These are phyloP conservation scores for Blastobotrys muscicola DNA, from an alignment of 805 yeast species.

Conservation along the genomic window DNA sequence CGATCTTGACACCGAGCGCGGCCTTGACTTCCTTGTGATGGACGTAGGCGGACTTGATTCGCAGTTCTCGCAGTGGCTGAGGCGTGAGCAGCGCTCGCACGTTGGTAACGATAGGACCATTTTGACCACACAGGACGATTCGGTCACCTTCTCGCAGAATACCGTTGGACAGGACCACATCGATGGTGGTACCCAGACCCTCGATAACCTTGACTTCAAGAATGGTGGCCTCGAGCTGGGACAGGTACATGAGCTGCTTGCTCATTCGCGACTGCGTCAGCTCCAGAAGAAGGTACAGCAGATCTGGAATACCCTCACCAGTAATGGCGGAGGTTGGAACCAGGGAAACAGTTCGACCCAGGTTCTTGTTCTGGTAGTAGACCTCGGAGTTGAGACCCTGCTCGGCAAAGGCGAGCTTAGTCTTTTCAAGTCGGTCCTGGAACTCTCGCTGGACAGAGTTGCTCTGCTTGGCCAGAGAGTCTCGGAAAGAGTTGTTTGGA, in stretches of 20 bases:
- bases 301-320: conserved; percentile 99
- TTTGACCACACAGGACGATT: conserved; percentile 92
- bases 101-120: conserved; percentile 95
- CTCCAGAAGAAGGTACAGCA: conserved; percentile 89
- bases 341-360: conserved; percentile 87
- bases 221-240: conserved; percentile 90
- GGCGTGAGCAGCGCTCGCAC: conserved; percentile 95
- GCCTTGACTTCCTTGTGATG: conserved; percentile 98
- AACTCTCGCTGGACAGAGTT: conserved; percentile 87
- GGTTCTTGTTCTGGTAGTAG: conserved; percentile 88
- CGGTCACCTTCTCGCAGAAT: conserved; percentile 89
- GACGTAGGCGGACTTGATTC: conserved; percentile 91
- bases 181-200: conserved; percentile 98
- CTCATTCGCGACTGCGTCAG: conserved; percentile 98
- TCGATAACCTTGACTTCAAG: conserved; percentile 96
- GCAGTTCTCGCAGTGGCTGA: conserved; percentile 91
- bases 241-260: conserved; percentile 91
- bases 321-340: conserved; percentile 99
- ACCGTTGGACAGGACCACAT: conserved; percentile 97
- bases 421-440: conserved; percentile 73
- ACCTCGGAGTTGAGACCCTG: conserved; percentile 97
- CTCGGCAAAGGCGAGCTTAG: conserved; percentile 87
- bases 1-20: conserved; percentile 96
- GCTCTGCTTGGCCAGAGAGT: conserved; percentile 73
- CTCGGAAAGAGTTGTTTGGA: conserved; percentile 94